phyloP scores from a whole-genome alignment of 108 stramenopile genomes.

The Aurantiochytrium sp. region DNA sequence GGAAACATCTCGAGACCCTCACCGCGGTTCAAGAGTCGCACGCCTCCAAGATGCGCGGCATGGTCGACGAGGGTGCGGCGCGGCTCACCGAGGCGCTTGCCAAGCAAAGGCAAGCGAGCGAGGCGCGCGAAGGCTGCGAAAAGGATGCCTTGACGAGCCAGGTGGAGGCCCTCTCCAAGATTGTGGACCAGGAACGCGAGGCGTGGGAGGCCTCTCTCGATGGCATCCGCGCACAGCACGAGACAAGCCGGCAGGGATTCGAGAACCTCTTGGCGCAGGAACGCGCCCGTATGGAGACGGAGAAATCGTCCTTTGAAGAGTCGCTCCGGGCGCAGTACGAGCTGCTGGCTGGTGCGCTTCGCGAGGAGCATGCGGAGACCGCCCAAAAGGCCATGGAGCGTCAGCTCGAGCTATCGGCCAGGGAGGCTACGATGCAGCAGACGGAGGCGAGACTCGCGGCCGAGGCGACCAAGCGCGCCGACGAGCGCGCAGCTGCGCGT shows the following conservation, averaged over 20 bases:
- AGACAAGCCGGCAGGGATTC: background rate
- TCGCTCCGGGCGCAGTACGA: background rate
- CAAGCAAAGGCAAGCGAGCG: background rate
- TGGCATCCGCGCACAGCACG: background rate
- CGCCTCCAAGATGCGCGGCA: background rate
- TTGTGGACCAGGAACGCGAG: background rate
- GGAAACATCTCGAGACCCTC: background rate
- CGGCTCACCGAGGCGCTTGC: background rate
- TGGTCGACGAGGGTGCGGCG: background rate
- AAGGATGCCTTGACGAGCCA: background rate
- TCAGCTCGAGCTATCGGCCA: background rate
- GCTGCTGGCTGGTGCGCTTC: background rate
- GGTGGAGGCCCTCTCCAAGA: background rate
- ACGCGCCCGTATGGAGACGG: background rate
- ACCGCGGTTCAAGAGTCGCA: background rate
- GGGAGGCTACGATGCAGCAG: background rate
- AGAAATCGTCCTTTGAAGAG: background rate
- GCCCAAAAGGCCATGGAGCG: too few relatives aligned
- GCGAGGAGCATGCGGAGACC: background rate
- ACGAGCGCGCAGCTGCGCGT: background rate
- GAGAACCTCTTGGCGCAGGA: background rate
- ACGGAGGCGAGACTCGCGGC: background rate
- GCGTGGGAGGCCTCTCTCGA: background rate
- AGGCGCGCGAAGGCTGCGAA: background rate
- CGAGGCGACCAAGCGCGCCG: background rate